Evolutionary conservation across 495 filamentous ascomycete species (phyloP).

Genomic region (Aspergillus bertholletiae): DNA sequence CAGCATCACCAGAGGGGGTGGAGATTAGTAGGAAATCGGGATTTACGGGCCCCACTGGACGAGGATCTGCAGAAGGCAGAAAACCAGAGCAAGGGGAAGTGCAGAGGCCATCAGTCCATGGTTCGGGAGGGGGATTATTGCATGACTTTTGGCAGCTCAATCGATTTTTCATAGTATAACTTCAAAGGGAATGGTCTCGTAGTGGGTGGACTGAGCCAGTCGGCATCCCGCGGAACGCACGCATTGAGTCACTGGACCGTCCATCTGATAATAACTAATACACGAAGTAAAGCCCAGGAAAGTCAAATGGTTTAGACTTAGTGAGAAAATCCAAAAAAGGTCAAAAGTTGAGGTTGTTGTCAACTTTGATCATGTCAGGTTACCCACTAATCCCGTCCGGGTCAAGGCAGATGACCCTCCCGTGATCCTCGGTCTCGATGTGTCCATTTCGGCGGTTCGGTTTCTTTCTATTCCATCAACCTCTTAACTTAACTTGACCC

Average conservation of each 20-base stretch:
- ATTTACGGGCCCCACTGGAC: background rate
- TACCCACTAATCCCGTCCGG: background rate
- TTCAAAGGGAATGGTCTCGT: background rate
- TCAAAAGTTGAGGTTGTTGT: background rate
- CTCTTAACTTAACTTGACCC: background rate
- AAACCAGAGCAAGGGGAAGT: background rate
- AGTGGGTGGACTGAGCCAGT: constrained; percentile 1
- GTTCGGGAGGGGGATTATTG: constrained; percentile 1
- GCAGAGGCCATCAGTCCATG: background rate
- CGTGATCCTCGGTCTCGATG: background rate
- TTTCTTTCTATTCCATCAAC: background rate
- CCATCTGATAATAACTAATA: background rate
- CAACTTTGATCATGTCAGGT: background rate
- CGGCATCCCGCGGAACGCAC: constrained; percentile 9
- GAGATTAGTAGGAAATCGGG: background rate
- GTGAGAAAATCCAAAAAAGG: background rate
- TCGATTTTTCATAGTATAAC: background rate
- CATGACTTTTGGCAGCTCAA: background rate
- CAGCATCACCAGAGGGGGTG: background rate
- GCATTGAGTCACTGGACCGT: background rate
- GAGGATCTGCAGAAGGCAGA: background rate
- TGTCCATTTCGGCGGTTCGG: background rate
- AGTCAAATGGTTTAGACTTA: background rate
- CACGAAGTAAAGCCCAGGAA: background rate
- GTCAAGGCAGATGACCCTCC: background rate